These are phyloP conservation scores for Peronospora tabacina DNA, from an alignment of 352 stramenopile genomes.

Conservation along the genomic window DNA sequence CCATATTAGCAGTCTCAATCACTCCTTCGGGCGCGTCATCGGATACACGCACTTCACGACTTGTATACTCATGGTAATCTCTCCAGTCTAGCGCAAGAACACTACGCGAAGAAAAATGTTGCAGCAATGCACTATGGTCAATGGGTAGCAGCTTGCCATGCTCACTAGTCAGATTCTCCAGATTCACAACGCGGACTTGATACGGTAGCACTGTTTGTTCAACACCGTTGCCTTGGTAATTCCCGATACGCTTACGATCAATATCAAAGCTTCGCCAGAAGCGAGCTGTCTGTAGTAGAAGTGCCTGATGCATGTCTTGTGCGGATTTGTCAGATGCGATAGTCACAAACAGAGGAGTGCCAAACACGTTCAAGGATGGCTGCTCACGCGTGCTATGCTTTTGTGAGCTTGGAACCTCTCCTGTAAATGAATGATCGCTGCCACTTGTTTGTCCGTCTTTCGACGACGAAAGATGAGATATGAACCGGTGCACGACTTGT, in stretches of 20 bases:
- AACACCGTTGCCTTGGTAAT: constrained; percentile 1
- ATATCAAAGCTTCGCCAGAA: constrained; percentile 30
- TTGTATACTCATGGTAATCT: constrained; percentile 28
- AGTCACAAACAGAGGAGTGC: constrained; percentile 65
- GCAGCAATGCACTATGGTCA: constrained; percentile 47
- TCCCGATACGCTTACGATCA: background rate
- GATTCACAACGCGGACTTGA: constrained; percentile 43
- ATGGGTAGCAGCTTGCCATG: constrained; percentile 35
- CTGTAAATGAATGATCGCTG: constrained; percentile 11
- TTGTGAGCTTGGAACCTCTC: constrained; percentile 15
- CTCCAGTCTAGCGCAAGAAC: constrained; percentile 75
- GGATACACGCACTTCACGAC: constrained; percentile 16
- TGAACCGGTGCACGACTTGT: constrained; percentile 59
- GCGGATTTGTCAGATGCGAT: constrained; percentile 58
- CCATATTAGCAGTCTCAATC: constrained; percentile 21
- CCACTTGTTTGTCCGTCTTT: constrained; percentile 19
- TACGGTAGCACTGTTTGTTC: constrained; percentile 35
- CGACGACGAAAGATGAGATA: constrained; percentile 4
- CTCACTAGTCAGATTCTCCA: constrained; percentile 44
- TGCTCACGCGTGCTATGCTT: constrained; percentile 11
- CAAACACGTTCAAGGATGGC: constrained; percentile 44
- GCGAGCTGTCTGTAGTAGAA: constrained; percentile 57
- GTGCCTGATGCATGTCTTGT: constrained; percentile 54
- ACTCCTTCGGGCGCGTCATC: constrained; percentile 34
- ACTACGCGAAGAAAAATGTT: constrained; percentile 65